Conservation (phyloP, 768 basidiomycete species). For the Mycena crocata region DNA sequence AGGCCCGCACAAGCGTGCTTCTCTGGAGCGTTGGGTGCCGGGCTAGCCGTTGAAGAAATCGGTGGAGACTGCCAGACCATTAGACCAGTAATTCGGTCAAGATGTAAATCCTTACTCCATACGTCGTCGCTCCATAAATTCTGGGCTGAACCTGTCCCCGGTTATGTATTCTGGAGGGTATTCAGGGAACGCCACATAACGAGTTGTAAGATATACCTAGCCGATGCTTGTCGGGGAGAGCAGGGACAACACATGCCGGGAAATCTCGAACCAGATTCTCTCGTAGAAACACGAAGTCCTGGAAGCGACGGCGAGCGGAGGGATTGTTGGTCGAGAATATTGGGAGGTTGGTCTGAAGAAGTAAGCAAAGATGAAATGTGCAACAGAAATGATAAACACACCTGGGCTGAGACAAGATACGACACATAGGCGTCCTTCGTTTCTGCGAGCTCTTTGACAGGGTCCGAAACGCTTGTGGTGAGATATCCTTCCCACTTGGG, state of each 20-base stretch:
- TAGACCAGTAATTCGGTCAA: background rate
- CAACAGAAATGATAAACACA: conserved; percentile 46
- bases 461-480: conserved; percentile 87
- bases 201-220: conserved; percentile 71
- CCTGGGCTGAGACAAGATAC: conserved; percentile 91
- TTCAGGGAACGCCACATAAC: background rate
- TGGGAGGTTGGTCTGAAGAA: conserved; percentile 84
- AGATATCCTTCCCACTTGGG: conserved; percentile 94
- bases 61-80: conserved; percentile 76
- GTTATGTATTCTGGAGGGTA: conserved; percentile 87
- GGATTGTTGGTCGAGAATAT: conserved; percentile 84
- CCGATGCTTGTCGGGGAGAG: conserved; percentile 95
- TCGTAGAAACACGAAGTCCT: conserved; percentile 95
- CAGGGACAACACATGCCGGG: conserved; percentile 97
- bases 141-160: conserved; percentile 95
- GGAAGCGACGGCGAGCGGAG: conserved; percentile 88
- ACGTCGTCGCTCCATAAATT: conserved; percentile 95
- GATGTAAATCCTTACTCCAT: conserved; percentile 70
- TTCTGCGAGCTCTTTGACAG: conserved; percentile 95
- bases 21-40: conserved; percentile 95
- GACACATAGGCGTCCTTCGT: conserved; percentile 98
- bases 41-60: conserved; percentile 91
- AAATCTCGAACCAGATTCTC: conserved; percentile 92
- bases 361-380: conserved; percentile 24
- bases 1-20: conserved; percentile 90